Evolutionary conservation across 2,329 filamentous ascomycete genomes (phyloP).

Genomic region (Colletotrichum somersetense): DNA sequence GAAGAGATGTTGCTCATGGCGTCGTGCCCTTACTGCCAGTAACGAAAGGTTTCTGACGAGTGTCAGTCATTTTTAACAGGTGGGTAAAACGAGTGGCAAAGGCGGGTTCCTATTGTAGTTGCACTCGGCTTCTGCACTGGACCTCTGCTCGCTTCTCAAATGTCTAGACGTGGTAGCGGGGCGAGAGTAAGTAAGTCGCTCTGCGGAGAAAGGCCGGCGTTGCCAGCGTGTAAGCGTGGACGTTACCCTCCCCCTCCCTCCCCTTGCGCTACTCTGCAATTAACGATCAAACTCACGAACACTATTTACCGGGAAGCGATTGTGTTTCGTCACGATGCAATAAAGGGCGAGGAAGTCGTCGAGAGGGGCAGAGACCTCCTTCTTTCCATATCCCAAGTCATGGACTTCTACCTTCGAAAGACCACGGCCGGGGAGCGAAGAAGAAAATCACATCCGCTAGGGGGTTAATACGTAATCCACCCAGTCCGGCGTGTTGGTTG

Average conservation of each 20-base stretch:
- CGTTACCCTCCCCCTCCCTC: neutral
- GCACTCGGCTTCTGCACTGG: constrained; percentile 45
- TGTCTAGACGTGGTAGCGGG: constrained; percentile 43
- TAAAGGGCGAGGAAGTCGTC: constrained; percentile 31
- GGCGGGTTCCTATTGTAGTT: constrained; percentile 42
- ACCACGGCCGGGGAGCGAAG: neutral
- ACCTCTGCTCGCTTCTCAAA: constrained; percentile 44
- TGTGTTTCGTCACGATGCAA: constrained; percentile 16
- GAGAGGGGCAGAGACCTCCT: neutral
- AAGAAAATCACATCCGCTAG: neutral
- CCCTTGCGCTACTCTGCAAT: neutral
- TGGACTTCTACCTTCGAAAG: neutral
- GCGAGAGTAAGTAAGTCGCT: constrained; percentile 44
- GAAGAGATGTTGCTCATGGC: constrained; percentile 46
- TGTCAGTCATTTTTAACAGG: neutral
- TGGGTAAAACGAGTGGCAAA: neutral
- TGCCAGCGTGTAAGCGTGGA: neutral
- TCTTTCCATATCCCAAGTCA: neutral
- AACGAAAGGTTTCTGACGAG: constrained; percentile 38
- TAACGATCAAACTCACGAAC: neutral
- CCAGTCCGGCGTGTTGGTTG: constrained; percentile 6
- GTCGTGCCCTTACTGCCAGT: constrained; percentile 38
- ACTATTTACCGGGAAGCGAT: neutral
- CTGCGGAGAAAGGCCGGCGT: neutral
- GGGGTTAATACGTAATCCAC: neutral